Conservation (phyloP, 2,329 filamentous ascomycete genomes). For the Chrysosporium keratinophilum region DNA sequence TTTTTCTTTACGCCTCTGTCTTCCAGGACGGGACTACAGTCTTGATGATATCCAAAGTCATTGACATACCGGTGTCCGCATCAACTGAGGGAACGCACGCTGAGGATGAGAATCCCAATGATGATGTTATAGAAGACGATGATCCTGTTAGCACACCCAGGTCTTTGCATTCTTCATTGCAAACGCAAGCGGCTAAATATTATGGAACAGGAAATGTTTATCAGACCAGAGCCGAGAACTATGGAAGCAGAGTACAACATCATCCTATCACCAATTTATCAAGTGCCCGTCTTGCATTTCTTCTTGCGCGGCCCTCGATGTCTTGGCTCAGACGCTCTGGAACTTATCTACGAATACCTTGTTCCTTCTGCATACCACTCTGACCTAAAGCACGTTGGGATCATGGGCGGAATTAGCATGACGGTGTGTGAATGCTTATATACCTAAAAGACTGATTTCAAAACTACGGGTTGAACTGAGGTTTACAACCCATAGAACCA, state of each 20-base stretch:
- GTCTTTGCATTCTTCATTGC: not conserved
- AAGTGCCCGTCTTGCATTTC: constrained; percentile 67
- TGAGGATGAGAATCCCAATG: not conserved
- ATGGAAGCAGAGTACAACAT: constrained; percentile 59
- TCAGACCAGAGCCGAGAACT: constrained; percentile 19
- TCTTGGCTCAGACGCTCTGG: constrained; percentile 50
- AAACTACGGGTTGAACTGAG: not conserved
- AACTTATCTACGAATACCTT: constrained; percentile 59
- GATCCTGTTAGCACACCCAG: constrained; percentile 10
- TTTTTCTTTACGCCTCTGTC: not conserved
- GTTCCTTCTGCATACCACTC: constrained; percentile 57
- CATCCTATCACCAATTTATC: constrained; percentile 63
- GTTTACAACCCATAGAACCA: constrained; percentile 51
- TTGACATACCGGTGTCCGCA: not conserved
- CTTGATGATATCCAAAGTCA: constrained; percentile 5
- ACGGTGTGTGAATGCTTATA: constrained; percentile 49
- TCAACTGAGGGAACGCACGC: not conserved
- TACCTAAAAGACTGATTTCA: too few relatives aligned
- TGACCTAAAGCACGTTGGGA: constrained; percentile 50
- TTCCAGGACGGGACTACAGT: constrained; percentile 6
- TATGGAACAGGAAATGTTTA: constrained; percentile 9
- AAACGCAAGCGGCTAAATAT: not conserved
- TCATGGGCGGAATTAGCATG: constrained; percentile 63
- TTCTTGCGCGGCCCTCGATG: constrained; percentile 49
- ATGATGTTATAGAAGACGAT: constrained; percentile 7